Percentiles rank a stretch among this genome's conserved stretches.
phyloP scores from a whole-genome alignment of 192 early-diverging fungal species.

The Bifiguratus adelaidae region DNA sequence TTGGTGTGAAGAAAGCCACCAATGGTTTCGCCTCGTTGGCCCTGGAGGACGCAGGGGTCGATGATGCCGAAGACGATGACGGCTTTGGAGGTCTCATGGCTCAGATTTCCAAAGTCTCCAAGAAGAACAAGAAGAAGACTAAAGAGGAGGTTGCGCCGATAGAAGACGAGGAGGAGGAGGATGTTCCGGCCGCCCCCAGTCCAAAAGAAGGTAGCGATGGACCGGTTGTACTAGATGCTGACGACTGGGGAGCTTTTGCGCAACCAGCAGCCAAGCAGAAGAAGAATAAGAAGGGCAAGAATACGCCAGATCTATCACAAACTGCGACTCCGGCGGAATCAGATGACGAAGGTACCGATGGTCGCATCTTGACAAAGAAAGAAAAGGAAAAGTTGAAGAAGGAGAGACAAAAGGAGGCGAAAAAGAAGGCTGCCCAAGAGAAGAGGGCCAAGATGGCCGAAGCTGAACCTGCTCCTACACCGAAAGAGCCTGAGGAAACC shows the following conservation, averaged over 20 bases:
- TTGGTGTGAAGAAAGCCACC: neutral
- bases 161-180: constrained; percentile 4
- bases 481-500: too few species aligned
- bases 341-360: constrained; percentile 28
- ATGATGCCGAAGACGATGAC: constrained; percentile 31
- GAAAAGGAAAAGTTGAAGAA: constrained; percentile 83
- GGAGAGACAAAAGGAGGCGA: constrained; percentile 53
- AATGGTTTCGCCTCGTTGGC: constrained; percentile 4
- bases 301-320: constrained; percentile 12
- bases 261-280: constrained; percentile 54
- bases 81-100: constrained; percentile 22
- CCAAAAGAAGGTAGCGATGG: neutral
- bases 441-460: constrained; percentile 26
- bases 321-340: constrained; percentile 12
- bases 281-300: constrained; percentile 31
- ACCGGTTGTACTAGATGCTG: neutral
- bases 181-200: neutral
- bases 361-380: constrained; percentile 70
- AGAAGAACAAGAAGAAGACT: constrained; percentile 37
- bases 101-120: constrained; percentile 33
- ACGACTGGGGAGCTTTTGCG: constrained; percentile 18
- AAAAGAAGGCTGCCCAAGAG: constrained; percentile 32
- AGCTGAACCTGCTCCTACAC: constrained; percentile 11
- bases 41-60: constrained; percentile 10
- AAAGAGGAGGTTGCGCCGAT: constrained; percentile 5